Percentiles rank a stretch among this genome's conserved stretches.
phyloP scores from a whole-genome alignment of 305 asterid genomes.

The Fraxinus floribunda region DNA sequence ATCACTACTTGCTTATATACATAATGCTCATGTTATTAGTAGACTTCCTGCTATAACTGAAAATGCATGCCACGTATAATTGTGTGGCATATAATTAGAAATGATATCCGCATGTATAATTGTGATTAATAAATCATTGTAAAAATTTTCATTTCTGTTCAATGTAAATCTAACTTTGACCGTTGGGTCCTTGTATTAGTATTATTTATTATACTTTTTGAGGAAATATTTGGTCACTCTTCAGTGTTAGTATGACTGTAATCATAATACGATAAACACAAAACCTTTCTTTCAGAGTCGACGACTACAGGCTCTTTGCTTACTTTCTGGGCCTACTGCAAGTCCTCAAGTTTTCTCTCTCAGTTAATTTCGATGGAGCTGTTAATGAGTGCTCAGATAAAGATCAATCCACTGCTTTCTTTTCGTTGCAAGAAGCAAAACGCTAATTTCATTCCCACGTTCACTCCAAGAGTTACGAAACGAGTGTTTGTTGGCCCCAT shows the following conservation, averaged over 20 bases:
- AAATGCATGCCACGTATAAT: not conserved
- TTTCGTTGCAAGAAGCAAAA: constrained; percentile 29
- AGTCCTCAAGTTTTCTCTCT: not conserved
- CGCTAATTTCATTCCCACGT: constrained; percentile 25
- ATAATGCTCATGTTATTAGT: not conserved
- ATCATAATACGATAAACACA: not conserved
- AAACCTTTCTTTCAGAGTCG: not conserved
- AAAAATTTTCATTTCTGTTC: not conserved
- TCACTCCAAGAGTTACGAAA: constrained; percentile 34
- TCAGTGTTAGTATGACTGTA: not conserved
- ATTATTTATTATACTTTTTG: not conserved
- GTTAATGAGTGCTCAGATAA: constrained; percentile 36
- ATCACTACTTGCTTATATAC: not conserved
- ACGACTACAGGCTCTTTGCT: not conserved
- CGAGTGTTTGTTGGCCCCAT: constrained; percentile 26
- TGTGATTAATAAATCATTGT: not conserved
- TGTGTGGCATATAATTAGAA: not conserved
- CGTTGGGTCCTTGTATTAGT: not conserved
- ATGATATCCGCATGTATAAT: not conserved
- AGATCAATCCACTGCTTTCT: constrained; percentile 26
- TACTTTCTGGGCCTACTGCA: not conserved
- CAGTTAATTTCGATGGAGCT: constrained; percentile 36
- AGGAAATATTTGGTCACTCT: not conserved
- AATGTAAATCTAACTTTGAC: not conserved
- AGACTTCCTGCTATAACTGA: not conserved